These are phyloP conservation scores for Candida jianshihensis DNA, from an alignment of 805 yeast species.

Conservation along the genomic window DNA sequence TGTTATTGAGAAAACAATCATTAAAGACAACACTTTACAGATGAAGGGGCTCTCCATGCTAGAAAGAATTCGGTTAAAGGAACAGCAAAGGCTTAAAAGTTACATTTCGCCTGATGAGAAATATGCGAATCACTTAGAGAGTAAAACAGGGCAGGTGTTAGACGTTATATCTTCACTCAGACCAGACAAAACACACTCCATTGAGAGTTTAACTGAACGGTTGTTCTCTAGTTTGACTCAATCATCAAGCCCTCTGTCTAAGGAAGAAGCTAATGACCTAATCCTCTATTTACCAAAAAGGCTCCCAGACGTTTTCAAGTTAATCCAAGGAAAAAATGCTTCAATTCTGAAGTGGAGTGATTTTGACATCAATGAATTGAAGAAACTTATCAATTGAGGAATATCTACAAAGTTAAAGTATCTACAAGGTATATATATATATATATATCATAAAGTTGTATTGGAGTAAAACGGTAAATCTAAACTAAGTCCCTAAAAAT, in stretches of 20 bases:
- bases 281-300: slow-evolving; percentile 9
- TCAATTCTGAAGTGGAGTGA: slow-evolving; percentile 20
- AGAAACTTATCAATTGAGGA: neutral
- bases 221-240: slow-evolving; percentile 12
- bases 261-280: slow-evolving; percentile 17
- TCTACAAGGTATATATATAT: neutral
- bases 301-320: slow-evolving; percentile 16
- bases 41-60: slow-evolving; percentile 23
- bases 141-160: slow-evolving; percentile 25
- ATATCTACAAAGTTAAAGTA: neutral
- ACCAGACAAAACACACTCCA: slow-evolving; percentile 18
- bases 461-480: no score
- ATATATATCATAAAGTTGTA: no score
- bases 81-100: slow-evolving; percentile 17
- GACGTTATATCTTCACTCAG: slow-evolving; percentile 23
- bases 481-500: no score
- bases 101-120: slow-evolving; percentile 19
- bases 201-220: slow-evolving; percentile 13
- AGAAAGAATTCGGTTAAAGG: slow-evolving; percentile 35
- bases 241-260: slow-evolving; percentile 11
- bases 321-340: slow-evolving; percentile 9
- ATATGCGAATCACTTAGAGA: slow-evolving; percentile 18
- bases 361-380: slow-evolving; percentile 13
- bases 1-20: slow-evolving; percentile 3
- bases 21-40: slow-evolving; percentile 25